A percentile compares a stretch with the other conserved stretches of the same genome.
phyloP scores from a whole-genome alignment of 768 basidiomycete species.

The Obba rivulosa region DNA sequence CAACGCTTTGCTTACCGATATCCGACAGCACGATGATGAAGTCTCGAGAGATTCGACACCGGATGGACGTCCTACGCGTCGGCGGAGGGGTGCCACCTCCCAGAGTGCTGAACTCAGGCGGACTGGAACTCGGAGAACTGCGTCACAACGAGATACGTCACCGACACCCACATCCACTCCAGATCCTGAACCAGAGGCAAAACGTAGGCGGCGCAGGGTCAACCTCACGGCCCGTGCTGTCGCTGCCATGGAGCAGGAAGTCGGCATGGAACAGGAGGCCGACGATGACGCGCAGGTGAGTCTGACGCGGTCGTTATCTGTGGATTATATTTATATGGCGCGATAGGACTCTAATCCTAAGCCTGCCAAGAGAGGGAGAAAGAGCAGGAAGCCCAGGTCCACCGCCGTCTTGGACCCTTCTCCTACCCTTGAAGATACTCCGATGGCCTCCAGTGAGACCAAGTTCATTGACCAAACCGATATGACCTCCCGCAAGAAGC shows the following conservation, averaged over 20 bases:
- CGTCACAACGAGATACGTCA: conserved; percentile 39
- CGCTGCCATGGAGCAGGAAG: conserved; percentile 21
- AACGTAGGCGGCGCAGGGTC: conserved; percentile 35
- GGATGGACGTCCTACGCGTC: conserved; percentile 5
- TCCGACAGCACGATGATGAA: conserved; percentile 65
- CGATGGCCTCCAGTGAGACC: conserved; percentile 16
- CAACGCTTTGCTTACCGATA: conserved; percentile 76
- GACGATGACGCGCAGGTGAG: conserved; percentile 25
- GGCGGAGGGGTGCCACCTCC: conserved; percentile 6
- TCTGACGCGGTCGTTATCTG: background rate
- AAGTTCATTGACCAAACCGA: conserved; percentile 23
- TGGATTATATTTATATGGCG: background rate
- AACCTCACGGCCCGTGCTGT: conserved; percentile 26
- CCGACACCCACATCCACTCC: conserved; percentile 49
- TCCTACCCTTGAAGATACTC: conserved; percentile 20
- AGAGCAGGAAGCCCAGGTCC: conserved; percentile 27
- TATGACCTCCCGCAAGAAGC: conserved; percentile 18
- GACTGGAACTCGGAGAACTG: conserved; percentile 29
- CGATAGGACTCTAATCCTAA: conserved; percentile 25
- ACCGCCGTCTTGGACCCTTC: conserved; percentile 14
- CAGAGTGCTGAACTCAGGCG: conserved; percentile 6
- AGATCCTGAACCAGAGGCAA: conserved; percentile 61
- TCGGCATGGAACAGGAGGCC: conserved; percentile 14
- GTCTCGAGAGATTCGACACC: conserved; percentile 18
- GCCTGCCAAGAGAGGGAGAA: conserved; percentile 26